phyloP scores from a whole-genome alignment of 805 yeast species.

The Wickerhamomyces silvicola region DNA sequence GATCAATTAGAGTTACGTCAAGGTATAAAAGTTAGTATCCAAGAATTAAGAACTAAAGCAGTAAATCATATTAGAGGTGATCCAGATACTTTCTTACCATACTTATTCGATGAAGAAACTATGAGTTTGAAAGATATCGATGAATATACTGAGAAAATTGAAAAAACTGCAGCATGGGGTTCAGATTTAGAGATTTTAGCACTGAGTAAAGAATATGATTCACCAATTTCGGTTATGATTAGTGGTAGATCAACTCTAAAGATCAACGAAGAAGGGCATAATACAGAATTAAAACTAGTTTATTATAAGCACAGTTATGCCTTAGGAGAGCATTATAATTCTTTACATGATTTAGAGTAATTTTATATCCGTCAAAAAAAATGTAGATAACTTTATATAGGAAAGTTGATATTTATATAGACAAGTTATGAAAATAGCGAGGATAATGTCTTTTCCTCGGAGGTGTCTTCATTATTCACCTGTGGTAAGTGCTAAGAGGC shows the following conservation, averaged over 20 bases:
- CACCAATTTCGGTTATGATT: constrained; percentile 71
- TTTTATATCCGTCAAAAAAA: too few species aligned
- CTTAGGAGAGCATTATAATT: constrained; percentile 93
- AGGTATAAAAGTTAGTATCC: constrained; percentile 28
- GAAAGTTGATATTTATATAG: too few species aligned
- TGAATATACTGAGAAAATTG: constrained; percentile 62
- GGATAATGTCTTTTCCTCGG: too few species aligned
- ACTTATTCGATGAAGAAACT: constrained; percentile 73
- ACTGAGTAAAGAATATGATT: constrained; percentile 58
- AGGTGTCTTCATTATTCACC: constrained; percentile 9
- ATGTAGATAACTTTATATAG: too few species aligned
- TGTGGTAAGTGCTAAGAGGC: constrained; percentile 13
- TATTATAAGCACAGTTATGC: constrained; percentile 83
- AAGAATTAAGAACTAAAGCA: constrained; percentile 56
- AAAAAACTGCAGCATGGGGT: constrained; percentile 89
- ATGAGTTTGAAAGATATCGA: constrained; percentile 57
- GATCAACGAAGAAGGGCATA: constrained; percentile 48
- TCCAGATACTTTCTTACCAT: constrained; percentile 72
- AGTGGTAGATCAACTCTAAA: constrained; percentile 65
- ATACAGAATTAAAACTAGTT: constrained; percentile 59
- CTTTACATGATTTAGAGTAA: constrained; percentile 45
- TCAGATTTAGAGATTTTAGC: constrained; percentile 91
- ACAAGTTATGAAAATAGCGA: not conserved
- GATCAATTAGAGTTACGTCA: constrained; percentile 68
- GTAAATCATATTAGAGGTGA: constrained; percentile 60